A percentile compares a stretch with the other conserved stretches of the same genome.
Evolutionary conservation across 2,329 filamentous ascomycete species (phyloP).

Genomic region (Dactylellina drechsleri): DNA sequence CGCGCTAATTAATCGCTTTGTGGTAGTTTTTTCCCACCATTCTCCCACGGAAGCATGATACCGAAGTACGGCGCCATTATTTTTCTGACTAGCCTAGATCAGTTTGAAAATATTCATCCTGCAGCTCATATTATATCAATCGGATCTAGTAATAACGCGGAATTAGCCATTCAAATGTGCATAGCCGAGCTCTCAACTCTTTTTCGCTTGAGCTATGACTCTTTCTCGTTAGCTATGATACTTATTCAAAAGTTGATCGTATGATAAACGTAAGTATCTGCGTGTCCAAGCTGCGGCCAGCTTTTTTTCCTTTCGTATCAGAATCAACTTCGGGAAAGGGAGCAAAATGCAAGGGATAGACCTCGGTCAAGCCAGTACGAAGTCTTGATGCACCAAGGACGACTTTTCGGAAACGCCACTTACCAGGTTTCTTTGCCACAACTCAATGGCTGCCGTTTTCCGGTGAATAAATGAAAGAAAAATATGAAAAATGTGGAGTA

Average conservation of each 20-base stretch:
- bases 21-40: no score
- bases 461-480: slow-evolving; percentile 19
- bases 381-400: neutral
- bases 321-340: neutral
- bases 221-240: neutral
- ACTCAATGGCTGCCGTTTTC: neutral
- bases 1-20: no score
- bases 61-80: no score
- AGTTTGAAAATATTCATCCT: no score
- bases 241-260: slow-evolving; percentile 5
- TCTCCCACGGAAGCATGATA: no score
- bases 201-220: neutral
- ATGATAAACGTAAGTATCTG: slow-evolving; percentile 17
- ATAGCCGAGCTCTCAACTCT: neutral
- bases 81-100: no score
- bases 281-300: neutral
- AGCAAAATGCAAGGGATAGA: neutral
- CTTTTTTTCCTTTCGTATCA: no score
- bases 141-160: neutral
- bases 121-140: neutral
- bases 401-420: slow-evolving; percentile 23
- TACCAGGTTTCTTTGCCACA: slow-evolving; percentile 10
- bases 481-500: slow-evolving; percentile 9
- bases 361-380: slow-evolving; percentile 7
- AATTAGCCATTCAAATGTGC: neutral